These are phyloP conservation scores for Coix lacrymajobi DNA, from an alignment of 176 grass and related monocot genomes.

Conservation along the genomic window DNA sequence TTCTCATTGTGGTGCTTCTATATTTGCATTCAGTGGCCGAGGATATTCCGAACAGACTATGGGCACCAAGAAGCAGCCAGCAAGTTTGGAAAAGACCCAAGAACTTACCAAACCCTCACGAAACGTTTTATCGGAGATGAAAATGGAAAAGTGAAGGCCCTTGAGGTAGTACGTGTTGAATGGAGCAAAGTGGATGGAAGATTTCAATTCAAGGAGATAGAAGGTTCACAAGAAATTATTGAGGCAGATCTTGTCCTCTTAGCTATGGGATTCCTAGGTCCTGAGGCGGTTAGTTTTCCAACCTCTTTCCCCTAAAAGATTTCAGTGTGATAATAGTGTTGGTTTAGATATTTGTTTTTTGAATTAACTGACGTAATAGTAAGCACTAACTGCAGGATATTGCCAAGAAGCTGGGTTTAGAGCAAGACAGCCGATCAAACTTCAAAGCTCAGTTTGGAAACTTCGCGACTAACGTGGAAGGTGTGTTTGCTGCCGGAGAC, in stretches of 20 bases:
- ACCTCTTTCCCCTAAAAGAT: neutral
- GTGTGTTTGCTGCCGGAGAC: conserved; percentile 60
- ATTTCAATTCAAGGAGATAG: conserved; percentile 48
- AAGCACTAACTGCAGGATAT: conserved; percentile 28
- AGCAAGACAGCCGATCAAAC: conserved; percentile 48
- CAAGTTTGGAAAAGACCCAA: conserved; percentile 63
- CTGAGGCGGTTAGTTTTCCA: conserved; percentile 38
- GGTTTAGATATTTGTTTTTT: neutral
- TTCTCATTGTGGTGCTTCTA: conserved; percentile 6
- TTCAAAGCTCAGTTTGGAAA: conserved; percentile 50
- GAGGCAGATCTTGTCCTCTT: conserved; percentile 59
- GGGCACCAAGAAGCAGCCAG: conserved; percentile 55
- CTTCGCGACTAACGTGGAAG: conserved; percentile 49
- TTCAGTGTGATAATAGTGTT: neutral
- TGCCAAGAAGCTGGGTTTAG: conserved; percentile 41
- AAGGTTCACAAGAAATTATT: conserved; percentile 52
- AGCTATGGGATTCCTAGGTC: conserved; percentile 63
- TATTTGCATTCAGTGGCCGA: conserved; percentile 39
- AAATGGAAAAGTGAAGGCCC: conserved; percentile 43
- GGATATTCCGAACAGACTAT: conserved; percentile 51
- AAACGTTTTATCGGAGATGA: conserved; percentile 51
- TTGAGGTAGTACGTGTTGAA: conserved; percentile 47
- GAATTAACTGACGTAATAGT: neutral
- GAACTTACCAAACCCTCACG: conserved; percentile 47
- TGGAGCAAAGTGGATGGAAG: conserved; percentile 39